A percentile compares a stretch with the other conserved stretches of the same genome.
phyloP scores from a whole-genome alignment of 306 rosid genomes.

The Betula pendula region DNA sequence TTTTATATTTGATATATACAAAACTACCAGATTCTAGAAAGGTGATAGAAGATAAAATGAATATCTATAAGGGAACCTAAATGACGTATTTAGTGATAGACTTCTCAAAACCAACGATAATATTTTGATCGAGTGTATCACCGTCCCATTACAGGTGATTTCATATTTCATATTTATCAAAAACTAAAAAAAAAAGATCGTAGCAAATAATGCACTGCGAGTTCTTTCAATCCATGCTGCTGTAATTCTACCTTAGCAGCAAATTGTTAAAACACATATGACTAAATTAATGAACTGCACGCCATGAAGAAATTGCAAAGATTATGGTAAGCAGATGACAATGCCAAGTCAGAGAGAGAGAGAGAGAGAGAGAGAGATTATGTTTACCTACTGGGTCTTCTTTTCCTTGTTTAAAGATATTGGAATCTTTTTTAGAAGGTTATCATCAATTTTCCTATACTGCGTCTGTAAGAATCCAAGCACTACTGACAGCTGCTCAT shows the following conservation, averaged over 20 bases:
- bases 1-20: background rate
- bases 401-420: slow-evolving; percentile 60
- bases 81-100: background rate
- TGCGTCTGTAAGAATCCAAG: slow-evolving; percentile 48
- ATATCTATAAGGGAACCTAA: background rate
- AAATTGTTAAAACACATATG: background rate
- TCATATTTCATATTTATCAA: no score
- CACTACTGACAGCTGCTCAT: slow-evolving; percentile 54
- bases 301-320: background rate
- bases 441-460: slow-evolving; percentile 56
- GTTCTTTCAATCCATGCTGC: background rate
- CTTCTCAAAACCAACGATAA: background rate
- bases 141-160: background rate
- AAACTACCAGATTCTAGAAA: background rate
- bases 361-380: slow-evolving; percentile 25
- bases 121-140: background rate
- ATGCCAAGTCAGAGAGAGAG: background rate
- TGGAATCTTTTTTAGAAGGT: slow-evolving; percentile 62
- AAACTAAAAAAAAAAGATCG: no score
- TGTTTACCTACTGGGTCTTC: slow-evolving; percentile 75
- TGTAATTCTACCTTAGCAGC: background rate
- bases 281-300: background rate
- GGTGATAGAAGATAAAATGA: background rate
- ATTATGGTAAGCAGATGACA: background rate
- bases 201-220: background rate